These are phyloP conservation scores for Solanum tacnaense DNA, from an alignment of 257 asterid genomes.

Conservation along the genomic window DNA sequence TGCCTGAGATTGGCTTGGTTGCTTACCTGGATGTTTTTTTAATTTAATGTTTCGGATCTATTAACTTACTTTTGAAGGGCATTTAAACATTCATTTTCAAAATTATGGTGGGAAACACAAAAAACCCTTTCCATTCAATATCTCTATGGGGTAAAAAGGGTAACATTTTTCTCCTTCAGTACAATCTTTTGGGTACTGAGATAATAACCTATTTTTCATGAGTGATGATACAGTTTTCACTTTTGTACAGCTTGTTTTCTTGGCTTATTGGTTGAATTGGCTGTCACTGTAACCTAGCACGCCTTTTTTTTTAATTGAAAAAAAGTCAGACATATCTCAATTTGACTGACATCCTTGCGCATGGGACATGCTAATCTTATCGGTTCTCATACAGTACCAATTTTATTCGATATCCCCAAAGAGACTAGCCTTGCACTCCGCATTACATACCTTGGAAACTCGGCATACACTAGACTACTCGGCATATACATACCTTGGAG, in stretches of 20 bases:
- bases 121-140: neutral
- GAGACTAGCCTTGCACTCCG: neutral
- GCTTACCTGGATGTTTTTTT: neutral
- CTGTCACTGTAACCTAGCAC: neutral
- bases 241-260: neutral
- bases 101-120: too few relatives aligned
- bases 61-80: too few relatives aligned
- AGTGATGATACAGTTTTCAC: neutral
- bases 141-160: neutral
- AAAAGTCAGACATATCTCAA: neutral
- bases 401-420: neutral
- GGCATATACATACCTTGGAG: constrained; percentile 52
- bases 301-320: neutral
- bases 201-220: neutral
- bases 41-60: neutral
- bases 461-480: neutral
- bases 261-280: neutral
- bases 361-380: neutral
- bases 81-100: too few relatives aligned
- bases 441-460: constrained; percentile 43
- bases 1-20: neutral
- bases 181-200: neutral
- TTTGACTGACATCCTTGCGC: neutral
- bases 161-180: neutral
- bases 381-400: neutral